Base-by-base conservation (phyloP, 495 filamentous ascomycete genomes). In the Talaromyces wortmannii region DNA sequence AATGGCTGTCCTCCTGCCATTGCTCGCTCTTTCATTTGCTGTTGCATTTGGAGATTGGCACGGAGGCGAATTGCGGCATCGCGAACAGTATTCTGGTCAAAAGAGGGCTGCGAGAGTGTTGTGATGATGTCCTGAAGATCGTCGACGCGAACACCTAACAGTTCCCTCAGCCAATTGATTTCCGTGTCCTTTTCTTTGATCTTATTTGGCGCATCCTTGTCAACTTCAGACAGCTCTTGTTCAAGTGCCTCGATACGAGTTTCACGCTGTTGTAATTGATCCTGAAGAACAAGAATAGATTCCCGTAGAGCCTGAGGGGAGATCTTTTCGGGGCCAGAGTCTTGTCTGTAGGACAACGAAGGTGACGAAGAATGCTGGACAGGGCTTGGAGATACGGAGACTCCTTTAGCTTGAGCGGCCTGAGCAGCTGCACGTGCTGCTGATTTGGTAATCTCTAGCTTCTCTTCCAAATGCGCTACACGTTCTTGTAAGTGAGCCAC, bases 1-100 rank as follows among this genome's bases (percentile, higher is more conserved):
- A 81, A 77, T 13, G 64, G 55, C 43, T 77, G 72, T 12, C 76
- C 76, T 6, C 74, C 76, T 23, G 69, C 63, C 47, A 74, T 59
- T 5, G 87, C 80, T 53, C 88, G 76, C 63, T 97, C 95, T 16
- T 87, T 87, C 66, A 95, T 94, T 63, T 96, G 90, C 67, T 89
- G 89, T 63, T 97, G 91, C 94, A 98, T 98, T 67, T 97, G 89
- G 15, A 98, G 78, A 61, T 94, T 97, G 16, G 95, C 88, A 63
- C 89, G 91, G 55, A 98, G 81, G 7, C 94, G 85, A 59, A 97
- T 96, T 32, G 91, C 90, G 8, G 91, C 89, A 66, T 97, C 91
- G 57, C 86, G 87, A 53, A 96, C 86, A 13, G 80, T 78, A 56
- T 88, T 80, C 33, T 80, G 78, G 71, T 97, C 84, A 65, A 87